Percentiles rank a stretch among this genome's conserved stretches.
These are phyloP conservation scores for Aspergillus sp. DNA, from an alignment of 2,329 filamentous ascomycete species.

Conservation along the genomic window DNA sequence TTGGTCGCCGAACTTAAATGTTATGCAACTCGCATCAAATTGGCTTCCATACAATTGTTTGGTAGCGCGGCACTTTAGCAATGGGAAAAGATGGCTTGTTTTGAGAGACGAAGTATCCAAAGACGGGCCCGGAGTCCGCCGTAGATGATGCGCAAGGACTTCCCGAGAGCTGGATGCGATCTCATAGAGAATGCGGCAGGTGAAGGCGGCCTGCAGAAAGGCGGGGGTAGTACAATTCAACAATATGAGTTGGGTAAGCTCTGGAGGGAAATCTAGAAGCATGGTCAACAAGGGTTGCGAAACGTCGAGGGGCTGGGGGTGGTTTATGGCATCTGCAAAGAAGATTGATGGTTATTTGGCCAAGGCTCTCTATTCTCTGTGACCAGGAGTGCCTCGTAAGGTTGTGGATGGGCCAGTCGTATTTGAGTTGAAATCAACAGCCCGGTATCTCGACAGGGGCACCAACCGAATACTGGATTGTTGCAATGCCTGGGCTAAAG, in stretches of 20 bases:
- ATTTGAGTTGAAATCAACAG: neutral
- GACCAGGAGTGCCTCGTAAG: too few relatives aligned
- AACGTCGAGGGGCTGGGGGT: neutral
- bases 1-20: slow-evolving; percentile 26
- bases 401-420: neutral
- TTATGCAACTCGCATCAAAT: slow-evolving; percentile 30
- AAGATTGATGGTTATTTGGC: neutral
- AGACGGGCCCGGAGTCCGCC: slow-evolving; percentile 32
- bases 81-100: slow-evolving; percentile 30
- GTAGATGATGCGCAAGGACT: slow-evolving; percentile 37
- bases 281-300: slow-evolving; percentile 14
- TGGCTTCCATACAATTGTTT: slow-evolving; percentile 38
- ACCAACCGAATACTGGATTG: neutral
- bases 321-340: neutral
- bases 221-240: slow-evolving; percentile 31
- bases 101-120: slow-evolving; percentile 17
- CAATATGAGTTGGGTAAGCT: slow-evolving; percentile 42
- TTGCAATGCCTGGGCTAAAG: neutral
- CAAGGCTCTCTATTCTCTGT: neutral
- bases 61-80: slow-evolving; percentile 31
- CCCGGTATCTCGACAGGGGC: neutral
- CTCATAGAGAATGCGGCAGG: slow-evolving; percentile 36
- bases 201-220: slow-evolving; percentile 39
- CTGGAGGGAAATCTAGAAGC: slow-evolving; percentile 38
- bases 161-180: slow-evolving; percentile 36